These are phyloP conservation scores for Diaporthe sp. DNA, from an alignment of 2,329 filamentous ascomycete species.

Conservation along the genomic window DNA sequence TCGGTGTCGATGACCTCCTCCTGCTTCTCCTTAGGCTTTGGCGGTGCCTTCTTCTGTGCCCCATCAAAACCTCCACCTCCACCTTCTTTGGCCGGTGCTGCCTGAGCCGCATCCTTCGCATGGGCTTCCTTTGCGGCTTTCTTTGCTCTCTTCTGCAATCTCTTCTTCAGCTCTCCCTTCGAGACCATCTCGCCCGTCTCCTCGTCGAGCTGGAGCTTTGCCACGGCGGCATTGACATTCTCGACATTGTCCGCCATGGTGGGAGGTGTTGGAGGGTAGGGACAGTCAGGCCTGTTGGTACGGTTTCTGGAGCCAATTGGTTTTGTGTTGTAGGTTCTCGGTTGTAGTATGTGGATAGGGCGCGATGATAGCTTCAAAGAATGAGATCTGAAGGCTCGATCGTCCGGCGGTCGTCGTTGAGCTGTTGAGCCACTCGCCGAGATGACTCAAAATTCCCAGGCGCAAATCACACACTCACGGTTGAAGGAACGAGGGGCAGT, in stretches of 20 bases:
- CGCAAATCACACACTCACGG: slow-evolving; percentile 16
- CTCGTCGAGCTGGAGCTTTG: slow-evolving; percentile 53
- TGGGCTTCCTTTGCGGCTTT: slow-evolving; percentile 40
- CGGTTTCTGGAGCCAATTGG: slow-evolving; percentile 2
- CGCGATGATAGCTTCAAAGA: background rate
- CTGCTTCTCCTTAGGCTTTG: slow-evolving; percentile 58
- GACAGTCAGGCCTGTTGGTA: background rate
- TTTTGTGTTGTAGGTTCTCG: background rate
- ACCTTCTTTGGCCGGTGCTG: slow-evolving; percentile 33
- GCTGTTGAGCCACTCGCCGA: background rate
- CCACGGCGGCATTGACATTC: slow-evolving; percentile 41
- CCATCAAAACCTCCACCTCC: background rate
- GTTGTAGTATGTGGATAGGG: background rate
- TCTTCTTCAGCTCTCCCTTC: slow-evolving; percentile 53
- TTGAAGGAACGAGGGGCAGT: slow-evolving; percentile 27
- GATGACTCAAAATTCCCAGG: slow-evolving; percentile 34
- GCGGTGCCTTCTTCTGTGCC: slow-evolving; percentile 42
- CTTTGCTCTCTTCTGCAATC: slow-evolving; percentile 47
- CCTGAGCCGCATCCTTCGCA: slow-evolving; percentile 30
- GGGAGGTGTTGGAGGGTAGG: background rate
- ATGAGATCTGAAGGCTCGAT: background rate
- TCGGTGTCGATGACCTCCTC: slow-evolving; percentile 60
- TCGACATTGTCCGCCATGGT: slow-evolving; percentile 47
- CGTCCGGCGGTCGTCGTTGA: background rate
- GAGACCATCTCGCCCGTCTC: slow-evolving; percentile 55